Conservation (phyloP, 495 filamentous ascomycete species). For the Aspergillus hancockii region DNA sequence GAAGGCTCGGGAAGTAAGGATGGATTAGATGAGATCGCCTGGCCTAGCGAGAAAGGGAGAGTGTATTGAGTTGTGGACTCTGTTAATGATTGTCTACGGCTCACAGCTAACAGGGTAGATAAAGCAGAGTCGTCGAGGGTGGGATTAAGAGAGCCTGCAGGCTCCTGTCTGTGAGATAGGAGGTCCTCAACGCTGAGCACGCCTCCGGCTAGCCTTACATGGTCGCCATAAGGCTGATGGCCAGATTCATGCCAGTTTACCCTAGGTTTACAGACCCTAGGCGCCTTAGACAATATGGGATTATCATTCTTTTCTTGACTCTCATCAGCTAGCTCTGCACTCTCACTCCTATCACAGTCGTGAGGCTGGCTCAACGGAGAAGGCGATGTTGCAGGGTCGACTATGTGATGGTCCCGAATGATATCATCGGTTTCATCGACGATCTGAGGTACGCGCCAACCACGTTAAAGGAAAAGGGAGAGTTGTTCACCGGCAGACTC, state of each 20-base stretch:
- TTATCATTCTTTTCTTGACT: not conserved
- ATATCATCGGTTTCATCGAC: not conserved
- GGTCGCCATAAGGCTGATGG: not conserved
- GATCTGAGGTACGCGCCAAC: not conserved
- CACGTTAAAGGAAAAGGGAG: not conserved
- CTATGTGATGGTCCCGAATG: not conserved
- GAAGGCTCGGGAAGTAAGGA: slow-evolving; percentile 3
- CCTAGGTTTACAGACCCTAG: not conserved
- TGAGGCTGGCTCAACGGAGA: not conserved
- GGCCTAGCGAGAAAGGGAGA: slow-evolving; percentile 13
- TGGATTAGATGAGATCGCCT: slow-evolving; percentile 2
- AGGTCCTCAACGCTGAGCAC: not conserved
- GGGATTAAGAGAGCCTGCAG: not conserved
- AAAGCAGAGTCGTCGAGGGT: not conserved
- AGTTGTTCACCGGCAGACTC: not conserved
- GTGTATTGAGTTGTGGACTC: slow-evolving; percentile 1
- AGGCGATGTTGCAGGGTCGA: not conserved
- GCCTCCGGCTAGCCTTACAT: not conserved
- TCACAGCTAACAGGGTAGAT: not conserved
- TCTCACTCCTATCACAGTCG: not conserved
- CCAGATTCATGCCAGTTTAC: not conserved
- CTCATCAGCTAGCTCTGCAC: not conserved
- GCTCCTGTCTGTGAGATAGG: not conserved
- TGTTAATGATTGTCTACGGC: not conserved
- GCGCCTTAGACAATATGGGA: not conserved